These are phyloP conservation scores for Cucurbita ficifolia DNA, from an alignment of 306 rosid genomes.

Conservation along the genomic window DNA sequence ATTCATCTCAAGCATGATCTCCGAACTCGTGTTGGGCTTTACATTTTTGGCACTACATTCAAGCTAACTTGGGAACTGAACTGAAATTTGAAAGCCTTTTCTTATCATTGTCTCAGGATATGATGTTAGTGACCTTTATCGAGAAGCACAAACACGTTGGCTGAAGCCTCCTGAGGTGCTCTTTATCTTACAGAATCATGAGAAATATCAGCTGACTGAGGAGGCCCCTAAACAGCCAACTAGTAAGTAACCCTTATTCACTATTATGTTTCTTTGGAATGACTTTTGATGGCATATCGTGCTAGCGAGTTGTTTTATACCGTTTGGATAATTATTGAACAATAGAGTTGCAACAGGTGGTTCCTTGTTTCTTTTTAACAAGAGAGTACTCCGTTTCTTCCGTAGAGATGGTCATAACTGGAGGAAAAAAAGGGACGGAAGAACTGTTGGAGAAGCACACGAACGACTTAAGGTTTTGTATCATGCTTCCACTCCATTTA, in stretches of 20 bases:
- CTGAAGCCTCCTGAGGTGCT: conserved; percentile 82
- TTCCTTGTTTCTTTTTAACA: conserved; percentile 67
- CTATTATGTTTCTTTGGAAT: conserved; percentile 2
- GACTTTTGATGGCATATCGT: background rate
- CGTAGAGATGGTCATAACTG: conserved; percentile 88
- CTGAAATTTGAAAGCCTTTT: conserved; percentile 3
- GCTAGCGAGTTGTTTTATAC: background rate
- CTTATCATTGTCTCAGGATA: conserved; percentile 33
- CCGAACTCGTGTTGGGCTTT: background rate
- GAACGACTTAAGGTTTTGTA: conserved; percentile 80
- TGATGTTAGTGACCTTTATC: conserved; percentile 39
- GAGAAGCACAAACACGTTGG: conserved; percentile 85
- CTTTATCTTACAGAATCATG: conserved; percentile 61
- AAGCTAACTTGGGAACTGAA: background rate
- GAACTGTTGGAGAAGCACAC: conserved; percentile 85
- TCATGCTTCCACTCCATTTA: background rate
- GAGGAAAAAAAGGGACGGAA: conserved; percentile 91
- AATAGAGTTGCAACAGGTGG: conserved; percentile 49
- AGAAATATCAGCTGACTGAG: conserved; percentile 44
- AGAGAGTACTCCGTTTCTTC: conserved; percentile 78
- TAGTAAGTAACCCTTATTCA: conserved; percentile 37
- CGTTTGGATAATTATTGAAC: background rate
- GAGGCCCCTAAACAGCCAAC: conserved; percentile 46
- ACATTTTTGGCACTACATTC: background rate
- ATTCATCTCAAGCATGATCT: background rate